Base-by-base conservation (phyloP, 768 basidiomycete genomes). In the Fomitopsis serialis region DNA sequence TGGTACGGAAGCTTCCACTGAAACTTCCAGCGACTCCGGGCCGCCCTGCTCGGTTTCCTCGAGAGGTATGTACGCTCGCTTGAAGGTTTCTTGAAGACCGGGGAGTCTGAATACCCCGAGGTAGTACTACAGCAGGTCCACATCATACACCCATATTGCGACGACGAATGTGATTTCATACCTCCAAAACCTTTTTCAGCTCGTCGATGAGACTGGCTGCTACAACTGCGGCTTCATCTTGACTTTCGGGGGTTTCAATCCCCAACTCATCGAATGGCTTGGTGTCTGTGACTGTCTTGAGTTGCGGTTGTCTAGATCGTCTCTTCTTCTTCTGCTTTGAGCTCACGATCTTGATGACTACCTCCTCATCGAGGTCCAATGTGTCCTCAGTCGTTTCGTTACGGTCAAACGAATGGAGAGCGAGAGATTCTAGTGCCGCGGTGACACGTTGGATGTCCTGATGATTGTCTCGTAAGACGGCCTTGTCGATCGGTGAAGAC, bases 211-310 rank as follows among this genome's bases (percentile, higher is more conserved):
- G 57, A 2, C 59, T 27, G 1, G 11, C 12, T 0, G 63, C 53
- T 7, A 62, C 45, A 3, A 47, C 29, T 5, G 43, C 37, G 1
- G 64, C 63, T 19, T 68, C 69, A 11, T 42, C 54, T 1, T 46
- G 24, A 19, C 48, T 62, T 13, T 23, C 40, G 7, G 75, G 74
- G 2, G 64, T 55, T 8, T 43, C 45, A 3, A 53, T 19, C 2
- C 62, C 63, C 15, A 76, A 54, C 36, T 48, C 63, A 7, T 57
- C 55, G 40, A 75, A 73, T 0, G 59, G 61, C 1, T 55, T 45
- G n/a, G 34, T 29, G 35, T 75, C 58, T 3, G 71, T 13, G 2
- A 29, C 12, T 7, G 43, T 29, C 7, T 32, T 24, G 45, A 29
- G 43, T 22, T 35, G 22, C 36, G 48, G 27, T 11, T 32, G 40